Base-by-base conservation (phyloP, 805 yeast genomes). In the Wickerhamiella dianesei region DNA sequence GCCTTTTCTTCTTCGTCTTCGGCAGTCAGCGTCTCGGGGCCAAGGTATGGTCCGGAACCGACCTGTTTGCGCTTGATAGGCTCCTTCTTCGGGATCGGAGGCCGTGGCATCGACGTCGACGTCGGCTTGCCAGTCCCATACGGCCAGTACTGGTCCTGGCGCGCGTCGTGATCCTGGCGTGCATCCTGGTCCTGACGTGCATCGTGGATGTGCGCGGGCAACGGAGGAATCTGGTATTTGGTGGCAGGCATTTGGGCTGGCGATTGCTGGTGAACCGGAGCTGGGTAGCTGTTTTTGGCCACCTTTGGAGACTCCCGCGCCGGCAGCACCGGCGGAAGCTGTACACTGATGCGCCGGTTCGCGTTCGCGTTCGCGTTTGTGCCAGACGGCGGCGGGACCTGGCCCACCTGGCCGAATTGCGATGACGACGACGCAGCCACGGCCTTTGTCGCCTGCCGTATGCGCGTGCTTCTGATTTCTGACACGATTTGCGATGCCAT, bases 401-500 rank as follows among this genome's bases (percentile, higher is more conserved):
- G n/a, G n/a, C n/a, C n/a, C n/a, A n/a, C n/a, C n/a, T n/a, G n/a
- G n/a, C n/a, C n/a, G n/a, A n/a, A n/a, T n/a, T n/a, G n/a, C 17
- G 37, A 17, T 20, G 46, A 8, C 37, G 37, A 21, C 16, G 44
- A 32, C 32, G 43, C 45, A 5, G 53, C 57, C 2, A 56, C 58
- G 12, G 58, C 56, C 51, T 54, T 56, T 4, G 58, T 53, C 8
- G 56, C 58, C 48, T 54, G 59, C 22, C 59, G 52, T 40, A 54
- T 56, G 16, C 59, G 51, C 2, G 96, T 54, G 49, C 53, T 75
- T 60, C 82, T 81, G 59, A 89, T 87, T 8, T 96, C 85, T 48
- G 75, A 76, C 49, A 92, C 66, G 52, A 92, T 86, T 63, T 82
- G 82, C 59, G 86, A 87, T 2, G 96, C 97, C 75, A 82, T 84